Conservation (phyloP, 106 monocot species). For the Cymbidium sinense region DNA sequence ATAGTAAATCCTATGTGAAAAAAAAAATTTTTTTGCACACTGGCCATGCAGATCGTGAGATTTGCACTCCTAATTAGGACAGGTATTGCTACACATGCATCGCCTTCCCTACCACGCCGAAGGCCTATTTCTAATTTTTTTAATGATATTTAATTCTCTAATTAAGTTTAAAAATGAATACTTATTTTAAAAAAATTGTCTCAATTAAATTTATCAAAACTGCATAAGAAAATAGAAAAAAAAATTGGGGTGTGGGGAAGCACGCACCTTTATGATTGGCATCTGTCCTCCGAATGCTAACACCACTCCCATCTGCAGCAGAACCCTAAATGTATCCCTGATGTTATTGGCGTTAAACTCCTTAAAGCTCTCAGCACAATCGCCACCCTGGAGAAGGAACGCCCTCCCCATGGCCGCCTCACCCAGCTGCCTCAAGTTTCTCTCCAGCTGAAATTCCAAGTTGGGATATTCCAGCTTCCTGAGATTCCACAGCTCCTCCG, state of each 20-base stretch:
- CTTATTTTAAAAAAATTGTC: too few species aligned
- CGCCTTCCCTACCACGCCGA: too few species aligned
- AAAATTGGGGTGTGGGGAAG: neutral
- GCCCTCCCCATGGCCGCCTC: slow-evolving; percentile 62
- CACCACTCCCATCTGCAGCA: slow-evolving; percentile 17
- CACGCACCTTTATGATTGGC: slow-evolving; percentile 13
- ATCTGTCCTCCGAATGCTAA: slow-evolving; percentile 17
- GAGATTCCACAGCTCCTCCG: too few species aligned
- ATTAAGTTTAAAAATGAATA: too few species aligned
- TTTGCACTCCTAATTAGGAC: too few species aligned
- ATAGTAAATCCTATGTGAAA: too few species aligned
- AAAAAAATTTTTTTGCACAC: too few species aligned
- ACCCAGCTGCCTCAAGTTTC: slow-evolving; percentile 62
- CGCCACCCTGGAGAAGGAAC: slow-evolving; percentile 73
- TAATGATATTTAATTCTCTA: too few species aligned
- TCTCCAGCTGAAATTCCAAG: slow-evolving; percentile 82
- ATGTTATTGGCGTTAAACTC: slow-evolving; percentile 75
- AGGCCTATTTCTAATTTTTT: too few species aligned
- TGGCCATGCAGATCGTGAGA: too few species aligned
- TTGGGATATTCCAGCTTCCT: slow-evolving; percentile 27
- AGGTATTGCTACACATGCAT: too few species aligned
- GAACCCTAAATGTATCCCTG: slow-evolving; percentile 35
- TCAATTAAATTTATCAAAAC: too few species aligned
- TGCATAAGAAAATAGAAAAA: neutral
- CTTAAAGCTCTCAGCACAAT: slow-evolving; percentile 86